phyloP scores from a whole-genome alignment of 2,329 filamentous ascomycete genomes.

The Colletotrichum shisoi region DNA sequence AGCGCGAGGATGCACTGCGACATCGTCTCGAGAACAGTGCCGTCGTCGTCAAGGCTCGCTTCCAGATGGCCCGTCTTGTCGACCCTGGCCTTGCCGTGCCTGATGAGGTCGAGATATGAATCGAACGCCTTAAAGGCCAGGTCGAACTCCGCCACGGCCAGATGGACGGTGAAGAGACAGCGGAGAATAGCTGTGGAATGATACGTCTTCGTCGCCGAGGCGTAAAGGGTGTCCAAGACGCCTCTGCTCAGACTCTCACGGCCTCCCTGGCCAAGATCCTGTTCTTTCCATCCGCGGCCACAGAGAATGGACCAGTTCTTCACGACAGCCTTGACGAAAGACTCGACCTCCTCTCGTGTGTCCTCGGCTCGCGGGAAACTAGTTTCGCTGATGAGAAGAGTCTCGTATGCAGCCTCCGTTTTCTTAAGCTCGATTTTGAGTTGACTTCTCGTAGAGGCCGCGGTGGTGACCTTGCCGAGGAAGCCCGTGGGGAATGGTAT shows the following conservation, averaged over 20 bases:
- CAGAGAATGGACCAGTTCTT: slow-evolving; percentile 86
- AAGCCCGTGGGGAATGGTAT: slow-evolving; percentile 66
- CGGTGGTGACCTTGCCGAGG: slow-evolving; percentile 50
- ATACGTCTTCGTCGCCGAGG: slow-evolving; percentile 89
- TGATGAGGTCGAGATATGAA: slow-evolving; percentile 88
- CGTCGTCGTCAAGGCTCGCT: slow-evolving; percentile 78
- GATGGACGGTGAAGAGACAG: slow-evolving; percentile 85
- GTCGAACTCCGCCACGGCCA: slow-evolving; percentile 89
- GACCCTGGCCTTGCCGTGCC: slow-evolving; percentile 81
- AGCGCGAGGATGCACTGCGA: slow-evolving; percentile 81
- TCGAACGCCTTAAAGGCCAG: slow-evolving; percentile 90
- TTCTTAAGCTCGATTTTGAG: slow-evolving; percentile 79
- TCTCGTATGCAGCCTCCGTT: slow-evolving; percentile 82
- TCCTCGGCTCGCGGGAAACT: slow-evolving; percentile 86
- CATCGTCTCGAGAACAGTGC: slow-evolving; percentile 77
- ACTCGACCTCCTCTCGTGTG: slow-evolving; percentile 79
- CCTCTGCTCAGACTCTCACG: slow-evolving; percentile 77
- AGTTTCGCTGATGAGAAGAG: slow-evolving; percentile 77
- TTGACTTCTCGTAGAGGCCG: slow-evolving; percentile 66
- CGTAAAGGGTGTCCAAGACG: slow-evolving; percentile 87
- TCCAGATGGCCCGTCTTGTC: slow-evolving; percentile 79
- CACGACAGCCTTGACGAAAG: slow-evolving; percentile 80
- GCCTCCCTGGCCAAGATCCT: slow-evolving; percentile 82
- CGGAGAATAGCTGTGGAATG: slow-evolving; percentile 91
- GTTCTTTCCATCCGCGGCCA: slow-evolving; percentile 79